Percentiles rank a stretch among this genome's conserved stretches.
phyloP scores from a whole-genome alignment of 768 basidiomycete genomes.

The Suillus placidus region DNA sequence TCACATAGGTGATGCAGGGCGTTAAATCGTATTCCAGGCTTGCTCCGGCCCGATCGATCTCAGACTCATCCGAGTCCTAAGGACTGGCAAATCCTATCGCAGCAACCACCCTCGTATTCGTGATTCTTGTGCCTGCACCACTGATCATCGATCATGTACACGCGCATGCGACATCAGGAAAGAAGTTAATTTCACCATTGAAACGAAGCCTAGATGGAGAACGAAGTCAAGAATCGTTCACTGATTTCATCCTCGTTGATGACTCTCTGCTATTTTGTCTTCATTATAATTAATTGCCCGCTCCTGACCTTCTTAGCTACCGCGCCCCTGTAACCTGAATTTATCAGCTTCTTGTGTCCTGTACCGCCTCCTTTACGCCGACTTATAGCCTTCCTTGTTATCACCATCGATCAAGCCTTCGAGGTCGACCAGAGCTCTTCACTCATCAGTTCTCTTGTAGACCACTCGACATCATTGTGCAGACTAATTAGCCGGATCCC shows the following conservation, averaged over 20 bases:
- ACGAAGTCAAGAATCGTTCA: conserved; percentile 1
- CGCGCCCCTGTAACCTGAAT: conserved; percentile 4
- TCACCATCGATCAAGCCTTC: conserved; percentile 2
- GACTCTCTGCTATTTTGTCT: neutral
- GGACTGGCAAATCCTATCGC: neutral
- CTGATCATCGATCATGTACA: neutral
- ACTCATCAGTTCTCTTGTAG: conserved; percentile 3
- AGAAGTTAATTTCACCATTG: neutral
- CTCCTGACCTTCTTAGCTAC: neutral
- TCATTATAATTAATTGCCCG: neutral
- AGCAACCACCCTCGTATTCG: neutral
- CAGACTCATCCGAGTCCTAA: neutral
- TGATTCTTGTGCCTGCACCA: neutral
- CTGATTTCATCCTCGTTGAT: neutral
- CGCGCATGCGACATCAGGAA: neutral
- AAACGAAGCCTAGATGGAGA: neutral
- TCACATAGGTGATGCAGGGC: conserved; percentile 3
- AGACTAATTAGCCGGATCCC: neutral
- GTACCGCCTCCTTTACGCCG: neutral
- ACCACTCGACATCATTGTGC: neutral
- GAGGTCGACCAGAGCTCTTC: conserved; percentile 1
- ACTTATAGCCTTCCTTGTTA: conserved; percentile 3
- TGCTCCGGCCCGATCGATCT: neutral
- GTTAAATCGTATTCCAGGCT: neutral
- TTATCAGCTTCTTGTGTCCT: neutral